A percentile compares a stretch with the other conserved stretches of the same genome.
phyloP scores from a whole-genome alignment of 495 filamentous ascomycete genomes.

The Hypoxylon fuscum region DNA sequence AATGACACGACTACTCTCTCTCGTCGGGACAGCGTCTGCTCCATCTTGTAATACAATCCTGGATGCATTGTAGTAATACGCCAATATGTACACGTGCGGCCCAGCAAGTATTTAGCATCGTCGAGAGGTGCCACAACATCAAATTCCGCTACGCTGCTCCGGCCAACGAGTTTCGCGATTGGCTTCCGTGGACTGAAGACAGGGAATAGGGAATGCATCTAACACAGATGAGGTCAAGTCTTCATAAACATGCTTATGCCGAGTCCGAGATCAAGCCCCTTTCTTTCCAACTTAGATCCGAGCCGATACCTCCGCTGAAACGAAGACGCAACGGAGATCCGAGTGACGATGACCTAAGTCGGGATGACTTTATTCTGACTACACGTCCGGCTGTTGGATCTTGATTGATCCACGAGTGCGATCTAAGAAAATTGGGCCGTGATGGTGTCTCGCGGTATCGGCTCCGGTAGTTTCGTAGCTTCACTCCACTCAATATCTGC shows the following conservation, averaged over 20 bases:
- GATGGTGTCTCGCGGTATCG: not conserved
- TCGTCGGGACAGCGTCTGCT: too few species aligned
- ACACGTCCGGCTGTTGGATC: not conserved
- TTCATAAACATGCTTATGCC: not conserved
- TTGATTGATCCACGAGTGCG: not conserved
- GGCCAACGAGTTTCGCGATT: not conserved
- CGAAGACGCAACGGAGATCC: constrained; percentile 19
- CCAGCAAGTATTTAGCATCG: not conserved
- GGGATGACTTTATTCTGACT: constrained; percentile 21
- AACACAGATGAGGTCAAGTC: too few species aligned
- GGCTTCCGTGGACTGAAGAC: not conserved
- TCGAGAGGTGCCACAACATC: constrained; percentile 10
- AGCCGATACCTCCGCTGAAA: constrained; percentile 28
- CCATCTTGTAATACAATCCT: too few species aligned
- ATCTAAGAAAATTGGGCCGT: not conserved
- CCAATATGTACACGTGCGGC: not conserved
- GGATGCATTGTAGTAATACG: not conserved
- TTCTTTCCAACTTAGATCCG: too few species aligned
- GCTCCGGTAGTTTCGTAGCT: not conserved
- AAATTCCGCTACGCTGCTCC: not conserved
- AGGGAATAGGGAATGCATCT: too few species aligned
- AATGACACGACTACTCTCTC: too few species aligned
- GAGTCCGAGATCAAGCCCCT: too few species aligned
- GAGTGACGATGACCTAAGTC: constrained; percentile 18
- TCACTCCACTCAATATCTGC: not conserved